Evolutionary conservation across 2,329 filamentous ascomycete species (phyloP).

Genomic region (Dothideomycetidae sp.): DNA sequence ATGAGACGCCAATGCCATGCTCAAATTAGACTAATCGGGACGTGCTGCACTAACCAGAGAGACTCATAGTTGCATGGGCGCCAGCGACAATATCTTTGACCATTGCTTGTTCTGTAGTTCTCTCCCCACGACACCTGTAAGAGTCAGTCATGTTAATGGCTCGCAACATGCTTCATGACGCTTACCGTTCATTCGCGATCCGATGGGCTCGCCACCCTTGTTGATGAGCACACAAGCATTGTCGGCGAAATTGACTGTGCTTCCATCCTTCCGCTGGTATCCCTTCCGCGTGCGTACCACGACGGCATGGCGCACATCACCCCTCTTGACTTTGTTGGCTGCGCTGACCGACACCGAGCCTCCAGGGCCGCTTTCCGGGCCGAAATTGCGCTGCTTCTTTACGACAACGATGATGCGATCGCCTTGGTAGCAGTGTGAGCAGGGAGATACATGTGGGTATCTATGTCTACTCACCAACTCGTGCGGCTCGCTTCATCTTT

Average conservation of each 20-base stretch:
- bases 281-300: constrained; percentile 86
- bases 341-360: constrained; percentile 57
- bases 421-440: constrained; percentile 37
- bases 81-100: constrained; percentile 96
- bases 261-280: constrained; percentile 74
- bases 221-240: constrained; percentile 97
- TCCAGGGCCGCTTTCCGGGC: constrained; percentile 54
- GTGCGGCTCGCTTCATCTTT: constrained; percentile 75
- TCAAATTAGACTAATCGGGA: background rate
- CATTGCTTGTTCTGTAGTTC: constrained; percentile 88
- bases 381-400: constrained; percentile 78
- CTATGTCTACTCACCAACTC: constrained; percentile 61
- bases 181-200: constrained; percentile 70
- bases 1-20: constrained; percentile 12
- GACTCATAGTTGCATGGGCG: constrained; percentile 60
- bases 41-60: no score
- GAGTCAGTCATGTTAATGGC: constrained; percentile 4
- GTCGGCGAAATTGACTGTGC: constrained; percentile 85
- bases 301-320: constrained; percentile 91
- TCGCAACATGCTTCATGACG: constrained; percentile 9
- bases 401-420: constrained; percentile 96
- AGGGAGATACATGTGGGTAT: no score
- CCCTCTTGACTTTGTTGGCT: constrained; percentile 87
- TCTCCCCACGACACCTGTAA: constrained; percentile 62
- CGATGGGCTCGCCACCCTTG: constrained; percentile 91